A percentile compares a stretch with the other conserved stretches of the same genome.
Evolutionary conservation across 495 filamentous ascomycete species (phyloP).

Genomic region (Aspergillus sparsus): DNA sequence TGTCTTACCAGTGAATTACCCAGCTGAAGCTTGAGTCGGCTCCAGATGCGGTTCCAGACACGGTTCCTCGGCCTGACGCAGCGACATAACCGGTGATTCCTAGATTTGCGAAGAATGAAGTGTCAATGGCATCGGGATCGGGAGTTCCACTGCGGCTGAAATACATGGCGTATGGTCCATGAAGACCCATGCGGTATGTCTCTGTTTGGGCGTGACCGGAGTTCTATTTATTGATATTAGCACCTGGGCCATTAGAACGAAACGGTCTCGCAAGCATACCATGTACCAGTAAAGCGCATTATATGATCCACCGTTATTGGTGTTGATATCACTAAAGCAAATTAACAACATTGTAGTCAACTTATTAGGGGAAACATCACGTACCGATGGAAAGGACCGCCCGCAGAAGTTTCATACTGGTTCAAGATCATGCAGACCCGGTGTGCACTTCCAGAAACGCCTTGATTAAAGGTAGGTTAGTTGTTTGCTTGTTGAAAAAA

Average conservation of each 20-base stretch:
- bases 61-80: conserved; percentile 54
- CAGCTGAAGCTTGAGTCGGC: conserved; percentile 47
- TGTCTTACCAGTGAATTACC: conserved; percentile 60
- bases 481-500: no score
- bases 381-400: conserved; percentile 52
- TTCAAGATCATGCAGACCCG: conserved; percentile 42
- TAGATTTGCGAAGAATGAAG: conserved; percentile 60
- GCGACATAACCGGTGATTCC: conserved; percentile 59
- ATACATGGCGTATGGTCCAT: conserved; percentile 64
- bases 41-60: conserved; percentile 58
- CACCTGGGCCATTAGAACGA: background rate
- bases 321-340: conserved; percentile 59
- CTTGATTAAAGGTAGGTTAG: conserved; percentile 12
- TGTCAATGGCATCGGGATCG: conserved; percentile 47
- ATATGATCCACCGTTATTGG: conserved; percentile 59
- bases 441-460: conserved; percentile 33
- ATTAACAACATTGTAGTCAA: conserved; percentile 1
- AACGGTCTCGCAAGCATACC: conserved; percentile 30
- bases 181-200: conserved; percentile 60
- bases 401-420: conserved; percentile 49
- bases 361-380: background rate
- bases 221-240: conserved; percentile 18
- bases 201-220: conserved; percentile 57
- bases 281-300: conserved; percentile 70
- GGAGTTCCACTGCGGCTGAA: conserved; percentile 62